phyloP scores from a whole-genome alignment of 192 early-diverging fungal genomes.

The Gigaspora rosea region DNA sequence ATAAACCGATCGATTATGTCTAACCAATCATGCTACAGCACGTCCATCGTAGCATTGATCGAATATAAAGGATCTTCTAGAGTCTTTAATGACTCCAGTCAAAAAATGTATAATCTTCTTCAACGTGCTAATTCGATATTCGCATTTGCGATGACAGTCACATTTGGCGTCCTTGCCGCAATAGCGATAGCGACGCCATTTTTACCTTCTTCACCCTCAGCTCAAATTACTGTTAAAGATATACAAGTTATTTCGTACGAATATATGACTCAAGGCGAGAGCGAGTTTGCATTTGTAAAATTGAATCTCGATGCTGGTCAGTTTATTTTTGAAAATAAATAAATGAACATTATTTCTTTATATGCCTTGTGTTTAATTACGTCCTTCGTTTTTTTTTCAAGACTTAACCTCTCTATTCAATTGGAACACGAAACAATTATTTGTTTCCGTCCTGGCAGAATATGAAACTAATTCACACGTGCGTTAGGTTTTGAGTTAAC shows the following conservation, averaged over 20 bases:
- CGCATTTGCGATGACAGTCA: constrained; percentile 27
- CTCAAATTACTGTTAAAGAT: neutral
- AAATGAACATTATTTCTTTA: too few relatives aligned
- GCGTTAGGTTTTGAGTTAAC: constrained; percentile 17
- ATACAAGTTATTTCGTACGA: constrained; percentile 14
- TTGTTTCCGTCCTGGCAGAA: constrained; percentile 77
- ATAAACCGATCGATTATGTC: too few relatives aligned
- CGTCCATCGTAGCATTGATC: too few relatives aligned
- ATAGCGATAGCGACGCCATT: constrained; percentile 19
- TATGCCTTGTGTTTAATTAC: neutral
- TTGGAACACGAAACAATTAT: constrained; percentile 92
- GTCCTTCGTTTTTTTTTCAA: constrained; percentile 31
- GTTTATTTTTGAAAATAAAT: neutral
- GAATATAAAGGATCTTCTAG: too few relatives aligned
- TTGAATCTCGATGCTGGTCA: constrained; percentile 28
- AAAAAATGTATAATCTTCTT: constrained; percentile 21
- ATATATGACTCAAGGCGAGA: neutral
- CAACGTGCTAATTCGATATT: constrained; percentile 24
- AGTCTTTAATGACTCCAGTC: neutral
- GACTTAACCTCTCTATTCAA: constrained; percentile 80
- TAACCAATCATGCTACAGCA: too few relatives aligned
- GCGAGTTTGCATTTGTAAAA: constrained; percentile 22
- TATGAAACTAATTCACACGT: constrained; percentile 72
- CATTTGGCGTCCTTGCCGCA: constrained; percentile 16
- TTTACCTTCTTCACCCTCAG: constrained; percentile 16